A percentile compares a stretch with the other conserved stretches of the same genome.
These are phyloP conservation scores for Citrus australasica DNA, from an alignment of 345 rosid species.

Conservation along the genomic window DNA sequence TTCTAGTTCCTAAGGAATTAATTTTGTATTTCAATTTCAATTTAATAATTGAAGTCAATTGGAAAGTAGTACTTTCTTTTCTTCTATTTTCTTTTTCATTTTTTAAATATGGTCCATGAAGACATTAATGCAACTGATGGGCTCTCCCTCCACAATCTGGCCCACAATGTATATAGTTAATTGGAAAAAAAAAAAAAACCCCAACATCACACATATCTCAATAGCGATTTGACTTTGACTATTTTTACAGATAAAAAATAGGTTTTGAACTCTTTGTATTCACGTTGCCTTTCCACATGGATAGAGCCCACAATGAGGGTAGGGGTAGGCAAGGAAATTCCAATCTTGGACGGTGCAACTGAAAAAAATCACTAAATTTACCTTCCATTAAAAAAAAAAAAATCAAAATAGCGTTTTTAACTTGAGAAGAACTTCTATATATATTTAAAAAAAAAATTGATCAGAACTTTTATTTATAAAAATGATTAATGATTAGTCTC, in stretches of 20 bases:
- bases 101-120: constrained; percentile 9
- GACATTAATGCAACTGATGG: constrained; percentile 25
- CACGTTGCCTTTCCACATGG: constrained; percentile 38
- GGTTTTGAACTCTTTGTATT: constrained; percentile 2
- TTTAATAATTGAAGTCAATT: constrained; percentile 22
- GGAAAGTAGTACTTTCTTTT: not conserved
- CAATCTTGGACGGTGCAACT: too few relatives aligned
- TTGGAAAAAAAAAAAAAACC: too few relatives aligned
- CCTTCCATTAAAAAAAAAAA: too few relatives aligned
- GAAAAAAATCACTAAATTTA: too few relatives aligned
- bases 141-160: constrained; percentile 15
- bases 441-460: too few relatives aligned
- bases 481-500: too few relatives aligned
- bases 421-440: too few relatives aligned
- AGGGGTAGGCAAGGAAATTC: not conserved
- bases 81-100: not conserved
- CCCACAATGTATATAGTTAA: not conserved
- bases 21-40: not conserved
- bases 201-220: constrained; percentile 15
- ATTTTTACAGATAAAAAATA: not conserved
- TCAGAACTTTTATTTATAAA: too few relatives aligned
- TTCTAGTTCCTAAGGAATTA: constrained; percentile 10
- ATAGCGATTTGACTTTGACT: constrained; percentile 16
- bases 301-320: constrained; percentile 28
- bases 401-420: too few relatives aligned